Evolutionary conservation across 1,284 basidiomycete genomes (phyloP), one percentile per base, ranked within the genome.

Genomic region (Spongispora temasekensis): DNA sequence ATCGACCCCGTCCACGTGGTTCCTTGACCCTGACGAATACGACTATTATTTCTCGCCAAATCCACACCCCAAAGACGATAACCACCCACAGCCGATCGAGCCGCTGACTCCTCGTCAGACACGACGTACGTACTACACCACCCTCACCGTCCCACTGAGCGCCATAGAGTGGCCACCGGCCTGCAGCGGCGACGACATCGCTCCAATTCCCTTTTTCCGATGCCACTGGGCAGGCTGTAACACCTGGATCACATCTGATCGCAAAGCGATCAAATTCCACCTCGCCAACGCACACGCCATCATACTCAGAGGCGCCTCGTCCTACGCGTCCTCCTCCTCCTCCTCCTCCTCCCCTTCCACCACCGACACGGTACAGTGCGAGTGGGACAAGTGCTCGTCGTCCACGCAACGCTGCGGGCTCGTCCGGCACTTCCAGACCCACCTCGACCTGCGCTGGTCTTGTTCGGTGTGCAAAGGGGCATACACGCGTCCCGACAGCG

Each of bases 401-500:
- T 53, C 59, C 5, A 1, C 30, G 25, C 60, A 64, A 8, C 40
- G 23, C 44, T 30, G 2, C 8, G 65, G 62, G 23, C n/a, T 71
- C 12, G 61, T 61, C 15, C 53, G 69, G 9, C 69, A 71, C 31
- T n/a, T 72, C n/a, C 58, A 27, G 1, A 65, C 46, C 2, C 69
- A 71, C 25, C 40, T 71, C 19, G 23, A 19, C 5, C 50, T 68
- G 51, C 55, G 30, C 23, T 71, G 68, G 70, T 1, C 40, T 5
- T 71, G 69, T 10, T 71, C 71, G 6, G 54, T 56, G 27, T 71
- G 69, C 44, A 13, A 32, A 10, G 12, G 0, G 9, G 1, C 4
- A 25, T 69, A 61, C 32, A 46, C 64, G n/a, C 69, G 69, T 7
- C 44, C 12, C 0, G 70, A 71, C 42, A 71, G 58, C 28, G 57